Evolutionary conservation across 2,329 filamentous ascomycete genomes (phyloP).

Genomic region (Colletotrichum tabaci): DNA sequence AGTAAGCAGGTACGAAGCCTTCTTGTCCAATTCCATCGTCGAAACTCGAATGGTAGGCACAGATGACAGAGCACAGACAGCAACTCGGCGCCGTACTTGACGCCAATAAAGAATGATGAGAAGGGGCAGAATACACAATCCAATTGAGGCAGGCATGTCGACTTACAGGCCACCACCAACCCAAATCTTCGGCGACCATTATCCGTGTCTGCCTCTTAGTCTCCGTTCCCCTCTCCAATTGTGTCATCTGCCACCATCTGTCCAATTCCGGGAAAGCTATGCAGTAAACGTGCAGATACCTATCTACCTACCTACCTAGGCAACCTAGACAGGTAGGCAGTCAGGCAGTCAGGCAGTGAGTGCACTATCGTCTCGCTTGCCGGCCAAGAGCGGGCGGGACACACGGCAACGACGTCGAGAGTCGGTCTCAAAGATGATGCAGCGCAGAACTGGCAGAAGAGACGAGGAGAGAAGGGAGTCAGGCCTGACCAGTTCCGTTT

Average conservation of each 20-base stretch:
- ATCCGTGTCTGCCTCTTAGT: constrained; percentile 20
- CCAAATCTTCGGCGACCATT: neutral
- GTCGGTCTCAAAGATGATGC: constrained; percentile 14
- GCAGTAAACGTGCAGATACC: neutral
- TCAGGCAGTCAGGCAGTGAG: neutral
- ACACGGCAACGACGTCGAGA: constrained; percentile 21
- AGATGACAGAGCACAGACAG: neutral
- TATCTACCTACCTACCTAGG: too few species aligned
- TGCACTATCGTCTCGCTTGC: neutral
- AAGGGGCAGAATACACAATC: neutral
- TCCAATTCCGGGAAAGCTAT: neutral
- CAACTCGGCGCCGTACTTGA: neutral
- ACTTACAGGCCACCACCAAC: neutral
- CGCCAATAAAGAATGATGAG: neutral
- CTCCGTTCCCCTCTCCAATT: constrained; percentile 3
- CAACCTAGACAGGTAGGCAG: too few species aligned
- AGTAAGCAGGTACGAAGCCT: neutral
- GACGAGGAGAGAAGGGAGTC: constrained; percentile 6
- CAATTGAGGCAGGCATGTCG: neutral
- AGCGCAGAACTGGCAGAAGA: neutral
- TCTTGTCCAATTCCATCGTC: neutral
- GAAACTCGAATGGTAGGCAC: neutral
- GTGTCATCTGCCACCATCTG: neutral
- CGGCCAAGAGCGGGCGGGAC: constrained; percentile 19
- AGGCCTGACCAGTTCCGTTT: neutral